Evolutionary conservation across 768 basidiomycete species (phyloP).

Genomic region (Mycena galopus): DNA sequence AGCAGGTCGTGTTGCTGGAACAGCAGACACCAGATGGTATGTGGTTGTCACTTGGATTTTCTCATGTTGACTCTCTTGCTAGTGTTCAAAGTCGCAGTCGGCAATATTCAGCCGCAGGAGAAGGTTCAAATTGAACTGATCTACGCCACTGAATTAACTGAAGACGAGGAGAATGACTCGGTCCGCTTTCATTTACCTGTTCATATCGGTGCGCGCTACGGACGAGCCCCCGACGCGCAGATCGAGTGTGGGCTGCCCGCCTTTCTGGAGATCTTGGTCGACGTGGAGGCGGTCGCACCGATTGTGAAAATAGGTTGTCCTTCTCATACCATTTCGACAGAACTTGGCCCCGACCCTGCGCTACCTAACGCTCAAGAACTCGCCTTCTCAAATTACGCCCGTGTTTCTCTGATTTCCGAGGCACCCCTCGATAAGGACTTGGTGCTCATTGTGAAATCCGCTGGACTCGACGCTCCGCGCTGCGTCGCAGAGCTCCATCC

Average conservation of each 20-base stretch:
- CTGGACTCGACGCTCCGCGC: slow-evolving; percentile 55
- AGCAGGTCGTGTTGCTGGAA: slow-evolving; percentile 26
- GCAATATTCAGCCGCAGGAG: slow-evolving; percentile 21
- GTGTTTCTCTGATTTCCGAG: slow-evolving; percentile 23
- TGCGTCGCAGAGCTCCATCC: slow-evolving; percentile 54
- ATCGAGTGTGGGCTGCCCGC: not conserved
- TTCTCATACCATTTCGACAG: slow-evolving; percentile 32
- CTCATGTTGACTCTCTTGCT: not conserved
- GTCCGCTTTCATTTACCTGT: slow-evolving; percentile 30
- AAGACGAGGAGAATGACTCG: slow-evolving; percentile 33
- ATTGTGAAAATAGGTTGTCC: slow-evolving; percentile 31
- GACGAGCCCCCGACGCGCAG: slow-evolving; percentile 8
- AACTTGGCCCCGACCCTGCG: slow-evolving; percentile 27
- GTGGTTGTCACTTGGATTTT: not conserved
- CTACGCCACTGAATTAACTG: slow-evolving; percentile 25
- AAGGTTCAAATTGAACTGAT: slow-evolving; percentile 23
- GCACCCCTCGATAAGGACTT: slow-evolving; percentile 52
- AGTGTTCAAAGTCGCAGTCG: slow-evolving; percentile 36
- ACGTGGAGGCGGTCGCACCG: slow-evolving; percentile 25
- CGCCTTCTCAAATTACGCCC: slow-evolving; percentile 25
- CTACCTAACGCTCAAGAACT: slow-evolving; percentile 30
- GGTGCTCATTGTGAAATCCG: slow-evolving; percentile 53
- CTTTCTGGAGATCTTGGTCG: slow-evolving; percentile 20
- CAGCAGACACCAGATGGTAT: slow-evolving; percentile 34
- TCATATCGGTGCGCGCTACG: slow-evolving; percentile 35